Evolutionary conservation across 225 moss, liverwort and hornwort genomes (phyloP), one percentile per base, ranked within the genome.

Genomic region (Climacium dendroides): DNA sequence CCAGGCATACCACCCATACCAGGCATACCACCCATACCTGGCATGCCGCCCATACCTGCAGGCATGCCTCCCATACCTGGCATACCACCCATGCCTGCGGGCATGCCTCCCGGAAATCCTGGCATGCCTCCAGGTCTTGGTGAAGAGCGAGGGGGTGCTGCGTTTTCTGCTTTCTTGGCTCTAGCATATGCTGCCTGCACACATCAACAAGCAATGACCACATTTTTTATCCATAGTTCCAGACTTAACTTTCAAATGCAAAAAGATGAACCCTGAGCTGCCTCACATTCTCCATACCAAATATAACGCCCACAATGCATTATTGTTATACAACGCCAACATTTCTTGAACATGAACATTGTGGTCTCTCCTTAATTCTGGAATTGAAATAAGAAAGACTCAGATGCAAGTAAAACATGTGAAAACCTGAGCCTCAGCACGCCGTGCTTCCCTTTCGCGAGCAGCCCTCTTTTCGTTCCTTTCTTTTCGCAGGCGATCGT

Each of bases 401-500:
- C 67, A 45, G 29, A 80, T 45, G 43, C 76, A 69, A 45, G 79
- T 66, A 58, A 54, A 64, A 69, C 55, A 83, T 32, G 74, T 85
- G 47, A 79, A 87, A 77, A 96, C 97, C 97, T 98, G 94, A 82
- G 98, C 98, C 82, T 97, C 95, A 67, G 94, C 95, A 86, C 91
- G 94, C 34, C 95, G 94, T 53, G 94, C 92, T 83, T 95, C 94
- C 92, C 94, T 95, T 71, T 94, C 96, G 61, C 91, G 91, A 82
- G 89, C 89, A 88, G 90, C 48, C 78, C 93, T 93, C 83, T 91
- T 92, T 88, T 99, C 97, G 66, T 95, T 93, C 74, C 95, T 95
- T 78, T 97, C 97, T 87, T 94, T 97, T 13, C 94, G 95, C 91
- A 99, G 89, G 83, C 97, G 93, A 59, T 95, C 96, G 78, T 99